phyloP scores from a whole-genome alignment of 345 rosid genomes.

The Arabidopsis suecica region DNA sequence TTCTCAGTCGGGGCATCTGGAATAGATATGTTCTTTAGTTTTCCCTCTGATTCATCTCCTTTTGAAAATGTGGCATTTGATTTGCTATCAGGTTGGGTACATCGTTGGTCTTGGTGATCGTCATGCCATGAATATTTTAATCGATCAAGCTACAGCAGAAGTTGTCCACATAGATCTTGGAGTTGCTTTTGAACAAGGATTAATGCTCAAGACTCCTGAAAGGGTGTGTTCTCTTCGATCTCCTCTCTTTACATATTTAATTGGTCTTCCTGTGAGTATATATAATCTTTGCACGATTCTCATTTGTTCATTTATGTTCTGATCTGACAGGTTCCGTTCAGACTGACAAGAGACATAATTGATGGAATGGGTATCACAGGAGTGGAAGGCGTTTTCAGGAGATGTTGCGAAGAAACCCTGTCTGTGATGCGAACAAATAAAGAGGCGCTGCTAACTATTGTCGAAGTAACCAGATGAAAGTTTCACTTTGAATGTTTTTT shows the following conservation, averaged over 20 bases:
- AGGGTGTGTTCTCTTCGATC: constrained; percentile 56
- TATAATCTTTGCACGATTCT: constrained; percentile 20
- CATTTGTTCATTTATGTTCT: constrained; percentile 16
- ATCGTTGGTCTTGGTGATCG: constrained; percentile 99
- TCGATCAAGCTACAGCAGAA: constrained; percentile 97
- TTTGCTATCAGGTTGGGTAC: constrained; percentile 80
- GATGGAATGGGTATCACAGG: constrained; percentile 99
- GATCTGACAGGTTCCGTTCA: constrained; percentile 82
- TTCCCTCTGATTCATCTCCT: constrained; percentile 6
- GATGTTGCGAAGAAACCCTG: constrained; percentile 95
- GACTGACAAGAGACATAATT: constrained; percentile 88
- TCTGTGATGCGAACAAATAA: constrained; percentile 96
- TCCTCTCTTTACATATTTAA: constrained; percentile 17
- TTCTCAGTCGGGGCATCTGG: constrained; percentile 8
- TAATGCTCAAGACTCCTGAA: constrained; percentile 98
- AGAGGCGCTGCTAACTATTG: constrained; percentile 91
- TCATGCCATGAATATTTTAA: constrained; percentile 89
- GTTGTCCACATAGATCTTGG: constrained; percentile 99
- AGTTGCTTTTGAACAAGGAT: constrained; percentile 98
- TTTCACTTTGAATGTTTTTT: neutral
- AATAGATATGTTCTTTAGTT: constrained; percentile 1
- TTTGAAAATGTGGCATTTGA: constrained; percentile 11
- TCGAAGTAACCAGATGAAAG: constrained; percentile 69
- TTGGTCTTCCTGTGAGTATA: neutral
- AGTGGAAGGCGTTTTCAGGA: constrained; percentile 95